These are phyloP conservation scores for Hymenoscyphus linearis DNA, from an alignment of 2,329 filamentous ascomycete genomes.

Conservation along the genomic window DNA sequence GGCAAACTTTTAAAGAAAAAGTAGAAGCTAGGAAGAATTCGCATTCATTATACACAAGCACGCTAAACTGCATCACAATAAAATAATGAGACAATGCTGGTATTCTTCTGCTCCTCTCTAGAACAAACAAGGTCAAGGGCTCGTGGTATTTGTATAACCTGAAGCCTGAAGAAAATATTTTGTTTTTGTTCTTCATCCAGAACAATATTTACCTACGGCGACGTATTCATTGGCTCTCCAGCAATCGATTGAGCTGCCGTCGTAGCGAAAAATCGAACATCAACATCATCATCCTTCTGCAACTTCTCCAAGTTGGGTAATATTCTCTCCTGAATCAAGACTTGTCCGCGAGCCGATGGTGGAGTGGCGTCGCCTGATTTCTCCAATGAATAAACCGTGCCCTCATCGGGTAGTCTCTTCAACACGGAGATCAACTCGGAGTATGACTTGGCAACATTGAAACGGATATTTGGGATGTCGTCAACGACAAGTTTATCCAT, in stretches of 20 bases:
- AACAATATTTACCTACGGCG: slow-evolving; percentile 34
- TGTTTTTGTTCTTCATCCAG: slow-evolving; percentile 9
- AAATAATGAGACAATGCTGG: slow-evolving; percentile 20
- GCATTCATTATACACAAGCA: neutral
- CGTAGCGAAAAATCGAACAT: slow-evolving; percentile 96
- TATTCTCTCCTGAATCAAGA: slow-evolving; percentile 81
- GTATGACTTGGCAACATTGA: slow-evolving; percentile 99
- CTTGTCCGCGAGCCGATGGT: slow-evolving; percentile 67
- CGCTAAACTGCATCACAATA: neutral
- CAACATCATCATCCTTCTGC: slow-evolving; percentile 95
- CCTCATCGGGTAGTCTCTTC: slow-evolving; percentile 81
- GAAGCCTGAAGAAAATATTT: slow-evolving; percentile 13
- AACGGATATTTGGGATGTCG: slow-evolving; percentile 97
- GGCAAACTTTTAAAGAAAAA: no score
- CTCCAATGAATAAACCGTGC: slow-evolving; percentile 79
- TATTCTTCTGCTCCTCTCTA: slow-evolving; percentile 32
- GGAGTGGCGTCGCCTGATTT: slow-evolving; percentile 60
- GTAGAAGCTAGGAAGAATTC: neutral
- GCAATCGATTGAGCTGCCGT: slow-evolving; percentile 61
- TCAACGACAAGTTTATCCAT: slow-evolving; percentile 89
- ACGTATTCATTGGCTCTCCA: slow-evolving; percentile 50
- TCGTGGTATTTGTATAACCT: slow-evolving; percentile 22
- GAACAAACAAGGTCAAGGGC: slow-evolving; percentile 26
- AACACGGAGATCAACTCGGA: slow-evolving; percentile 84
- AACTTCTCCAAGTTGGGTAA: slow-evolving; percentile 89